These are phyloP conservation scores for Hawksworthiomyces lignivorus DNA, from an alignment of 2,329 filamentous ascomycete genomes.

Conservation along the genomic window DNA sequence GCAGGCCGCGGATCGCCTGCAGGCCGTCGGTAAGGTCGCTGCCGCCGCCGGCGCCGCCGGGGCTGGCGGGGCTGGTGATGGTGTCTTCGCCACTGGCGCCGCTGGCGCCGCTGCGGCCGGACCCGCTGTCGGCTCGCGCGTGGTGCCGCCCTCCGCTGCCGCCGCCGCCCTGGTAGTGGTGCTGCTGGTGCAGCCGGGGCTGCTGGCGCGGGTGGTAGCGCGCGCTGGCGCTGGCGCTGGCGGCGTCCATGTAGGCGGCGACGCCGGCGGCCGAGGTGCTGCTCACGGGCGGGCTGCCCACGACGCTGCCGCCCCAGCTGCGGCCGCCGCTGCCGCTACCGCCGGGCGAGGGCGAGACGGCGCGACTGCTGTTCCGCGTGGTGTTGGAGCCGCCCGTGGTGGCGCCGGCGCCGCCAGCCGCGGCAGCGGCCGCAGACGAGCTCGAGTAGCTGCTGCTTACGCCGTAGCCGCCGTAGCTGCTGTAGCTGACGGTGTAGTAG, in stretches of 20 bases:
- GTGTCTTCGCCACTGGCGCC: neutral
- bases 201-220: neutral
- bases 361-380: too few relatives aligned
- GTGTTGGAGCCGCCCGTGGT: too few relatives aligned
- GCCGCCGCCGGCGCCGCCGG: neutral
- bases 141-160: too few relatives aligned
- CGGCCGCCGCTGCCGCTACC: too few relatives aligned
- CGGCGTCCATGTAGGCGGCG: too few relatives aligned
- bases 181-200: neutral
- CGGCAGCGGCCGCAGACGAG: too few relatives aligned
- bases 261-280: neutral
- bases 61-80: neutral
- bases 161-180: neutral
- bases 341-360: too few relatives aligned
- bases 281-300: neutral
- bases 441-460: neutral
- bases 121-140: neutral
- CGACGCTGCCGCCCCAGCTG: too few relatives aligned
- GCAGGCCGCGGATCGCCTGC: constrained; percentile 23
- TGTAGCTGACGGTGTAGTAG: constrained; percentile 3
- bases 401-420: too few relatives aligned
- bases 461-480: constrained; percentile 2
- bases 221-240: too few relatives aligned
- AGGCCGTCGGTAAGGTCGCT: constrained; percentile 16
- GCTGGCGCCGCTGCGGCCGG: neutral